phyloP scores from a whole-genome alignment of 2,329 filamentous ascomycete species.

The Cercospora sp. region DNA sequence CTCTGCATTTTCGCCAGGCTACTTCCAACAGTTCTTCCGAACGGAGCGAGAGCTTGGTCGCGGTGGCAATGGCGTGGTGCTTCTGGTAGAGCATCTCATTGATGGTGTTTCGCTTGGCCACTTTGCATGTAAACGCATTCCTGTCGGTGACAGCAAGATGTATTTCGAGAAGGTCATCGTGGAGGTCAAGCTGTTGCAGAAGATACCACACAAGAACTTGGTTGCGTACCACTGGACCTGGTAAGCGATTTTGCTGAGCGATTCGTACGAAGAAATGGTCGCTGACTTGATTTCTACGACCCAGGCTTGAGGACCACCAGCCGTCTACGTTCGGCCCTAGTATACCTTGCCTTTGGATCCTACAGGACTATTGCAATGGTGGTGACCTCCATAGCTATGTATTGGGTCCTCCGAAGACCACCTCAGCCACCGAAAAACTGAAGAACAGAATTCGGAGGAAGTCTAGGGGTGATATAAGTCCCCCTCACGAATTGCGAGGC shows the following conservation, averaged over 20 bases:
- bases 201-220: conserved; percentile 88
- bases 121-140: conserved; percentile 95
- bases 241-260: conserved; percentile 39
- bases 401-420: conserved; percentile 72
- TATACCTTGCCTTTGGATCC: conserved; percentile 92
- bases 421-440: conserved; percentile 70
- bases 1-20: conserved; percentile 85
- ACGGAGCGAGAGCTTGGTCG: conserved; percentile 83
- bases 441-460: conserved; percentile 83
- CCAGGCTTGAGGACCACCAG: conserved; percentile 72
- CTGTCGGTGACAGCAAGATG: conserved; percentile 87
- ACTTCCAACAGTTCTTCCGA: conserved; percentile 90
- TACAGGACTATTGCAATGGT: conserved; percentile 95
- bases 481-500: conserved; percentile 54
- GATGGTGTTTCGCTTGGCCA: conserved; percentile 85
- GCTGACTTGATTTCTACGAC: neutral
- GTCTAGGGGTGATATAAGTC: conserved; percentile 74
- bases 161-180: conserved; percentile 90
- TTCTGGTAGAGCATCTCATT: conserved; percentile 89
- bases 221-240: conserved; percentile 97
- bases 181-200: conserved; percentile 89
- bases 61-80: conserved; percentile 90
- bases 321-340: conserved; percentile 83
- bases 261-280: neutral
- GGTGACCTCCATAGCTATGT: conserved; percentile 90